Percentiles rank a stretch among this genome's conserved stretches.
phyloP scores from a whole-genome alignment of 2,329 filamentous ascomycete species.

The Dichotomopilus funicola region DNA sequence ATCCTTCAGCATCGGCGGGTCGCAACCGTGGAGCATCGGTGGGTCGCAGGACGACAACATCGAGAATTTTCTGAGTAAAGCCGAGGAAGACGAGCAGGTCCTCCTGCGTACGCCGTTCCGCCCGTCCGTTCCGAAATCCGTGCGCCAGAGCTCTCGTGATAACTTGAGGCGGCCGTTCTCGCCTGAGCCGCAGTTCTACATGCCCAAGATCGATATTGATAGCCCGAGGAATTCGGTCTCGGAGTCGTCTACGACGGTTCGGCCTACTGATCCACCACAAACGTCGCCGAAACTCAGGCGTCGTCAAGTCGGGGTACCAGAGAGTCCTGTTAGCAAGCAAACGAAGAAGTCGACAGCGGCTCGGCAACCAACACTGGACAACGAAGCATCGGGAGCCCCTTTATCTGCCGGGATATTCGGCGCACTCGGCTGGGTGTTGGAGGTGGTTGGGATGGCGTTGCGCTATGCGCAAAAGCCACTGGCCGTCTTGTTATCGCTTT shows the following conservation, averaged over 20 bases:
- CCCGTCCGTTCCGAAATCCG: conserved; percentile 41
- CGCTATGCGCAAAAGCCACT: conserved; percentile 58
- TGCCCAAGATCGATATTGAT: conserved; percentile 43
- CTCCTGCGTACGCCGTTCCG: conserved; percentile 50
- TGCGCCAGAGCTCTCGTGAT: conserved; percentile 27
- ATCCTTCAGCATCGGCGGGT: conserved; percentile 28
- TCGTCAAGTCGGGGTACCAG: conserved; percentile 7
- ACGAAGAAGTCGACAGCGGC: conserved; percentile 4
- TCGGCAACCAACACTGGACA: conserved; percentile 27
- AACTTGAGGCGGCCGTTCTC: conserved; percentile 30
- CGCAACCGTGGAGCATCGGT: conserved; percentile 35
- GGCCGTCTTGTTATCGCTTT: conserved; percentile 53
- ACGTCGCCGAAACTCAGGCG: conserved; percentile 15
- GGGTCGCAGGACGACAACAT: conserved; percentile 51
- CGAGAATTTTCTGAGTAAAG: conserved; percentile 45
- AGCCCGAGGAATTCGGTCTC: conserved; percentile 23
- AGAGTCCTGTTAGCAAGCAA: conserved; percentile 16
- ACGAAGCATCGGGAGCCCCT: conserved; percentile 19
- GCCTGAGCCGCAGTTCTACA: conserved; percentile 47
- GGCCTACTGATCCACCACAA: conserved; percentile 8
- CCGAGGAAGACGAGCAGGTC: conserved; percentile 47
- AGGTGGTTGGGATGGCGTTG: conserved; percentile 53
- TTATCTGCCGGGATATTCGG: conserved; percentile 35
- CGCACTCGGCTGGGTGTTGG: conserved; percentile 43
- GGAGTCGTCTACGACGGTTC: conserved; percentile 12